phyloP scores from a whole-genome alignment of 106 monocot genomes.

The Gastrodia elata region DNA sequence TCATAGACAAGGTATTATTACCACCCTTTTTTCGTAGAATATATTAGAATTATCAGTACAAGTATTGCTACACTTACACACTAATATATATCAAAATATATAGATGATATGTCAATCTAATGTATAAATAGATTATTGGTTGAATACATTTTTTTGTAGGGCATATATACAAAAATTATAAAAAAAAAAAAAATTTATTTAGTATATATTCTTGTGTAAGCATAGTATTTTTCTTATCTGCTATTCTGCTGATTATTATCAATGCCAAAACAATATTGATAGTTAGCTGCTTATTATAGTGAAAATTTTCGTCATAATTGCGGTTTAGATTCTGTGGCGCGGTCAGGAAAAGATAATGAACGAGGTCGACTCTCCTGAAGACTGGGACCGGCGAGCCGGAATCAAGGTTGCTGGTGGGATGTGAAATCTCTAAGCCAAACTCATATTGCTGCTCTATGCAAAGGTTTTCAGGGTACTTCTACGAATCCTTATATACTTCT shows the following conservation, averaged over 20 bases:
- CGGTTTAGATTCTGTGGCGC: conserved; percentile 69
- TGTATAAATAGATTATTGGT: no score
- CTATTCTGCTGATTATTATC: not conserved
- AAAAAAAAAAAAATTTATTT: no score
- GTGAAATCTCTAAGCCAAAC: conserved; percentile 10
- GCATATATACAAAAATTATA: no score
- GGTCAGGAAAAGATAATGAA: conserved; percentile 88
- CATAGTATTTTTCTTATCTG: no score
- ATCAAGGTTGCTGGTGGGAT: conserved; percentile 69
- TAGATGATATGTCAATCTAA: no score
- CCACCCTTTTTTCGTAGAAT: no score
- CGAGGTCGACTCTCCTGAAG: conserved; percentile 61
- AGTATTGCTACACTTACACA: no score
- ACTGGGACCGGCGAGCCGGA: conserved; percentile 59
- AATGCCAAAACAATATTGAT: not conserved
- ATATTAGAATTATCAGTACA: no score
- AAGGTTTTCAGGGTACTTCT: not conserved
- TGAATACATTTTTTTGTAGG: no score
- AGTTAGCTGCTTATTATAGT: not conserved
- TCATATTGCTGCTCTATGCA: not conserved
- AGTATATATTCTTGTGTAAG: no score
- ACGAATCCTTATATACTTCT: not conserved
- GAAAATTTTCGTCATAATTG: not conserved
- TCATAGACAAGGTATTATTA: conserved; percentile 81
- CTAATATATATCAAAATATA: no score